Conservation (phyloP, 345 rosid genomes). For the Gossypium rotundifolium region DNA sequence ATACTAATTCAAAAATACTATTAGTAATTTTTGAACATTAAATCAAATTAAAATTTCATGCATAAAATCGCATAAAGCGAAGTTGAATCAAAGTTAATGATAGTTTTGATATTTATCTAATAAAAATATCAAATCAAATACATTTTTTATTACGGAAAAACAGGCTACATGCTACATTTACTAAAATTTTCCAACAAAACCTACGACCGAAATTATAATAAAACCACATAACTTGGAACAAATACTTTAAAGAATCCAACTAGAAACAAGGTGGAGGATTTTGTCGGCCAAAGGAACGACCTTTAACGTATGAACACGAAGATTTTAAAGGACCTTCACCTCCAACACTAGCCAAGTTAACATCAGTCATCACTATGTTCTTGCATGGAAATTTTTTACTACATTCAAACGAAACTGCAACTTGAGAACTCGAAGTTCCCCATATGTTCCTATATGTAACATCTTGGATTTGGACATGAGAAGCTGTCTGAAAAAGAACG, state of each 20-base stretch:
- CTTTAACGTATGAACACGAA: neutral
- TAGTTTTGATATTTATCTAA: too few species aligned
- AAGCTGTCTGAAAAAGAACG: constrained; percentile 11
- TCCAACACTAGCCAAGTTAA: neutral
- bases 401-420: constrained; percentile 20
- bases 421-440: constrained; percentile 25
- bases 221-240: too few species aligned
- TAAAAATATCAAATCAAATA: too few species aligned
- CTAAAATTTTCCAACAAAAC: too few species aligned
- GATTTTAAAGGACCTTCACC: neutral
- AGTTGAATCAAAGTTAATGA: too few species aligned
- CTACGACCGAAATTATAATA: too few species aligned
- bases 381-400: constrained; percentile 9
- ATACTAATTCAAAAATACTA: too few species aligned
- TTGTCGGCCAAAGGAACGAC: neutral
- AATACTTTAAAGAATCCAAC: neutral
- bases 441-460: constrained; percentile 21
- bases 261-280: neutral
- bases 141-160: too few species aligned
- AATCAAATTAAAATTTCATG: too few species aligned
- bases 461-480: constrained; percentile 26
- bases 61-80: too few species aligned
- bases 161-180: too few species aligned
- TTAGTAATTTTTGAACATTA: too few species aligned
- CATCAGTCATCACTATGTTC: neutral